Evolutionary conservation across 192 early-diverging fungal species (phyloP).

Genomic region (Entomortierella beljakovae): DNA sequence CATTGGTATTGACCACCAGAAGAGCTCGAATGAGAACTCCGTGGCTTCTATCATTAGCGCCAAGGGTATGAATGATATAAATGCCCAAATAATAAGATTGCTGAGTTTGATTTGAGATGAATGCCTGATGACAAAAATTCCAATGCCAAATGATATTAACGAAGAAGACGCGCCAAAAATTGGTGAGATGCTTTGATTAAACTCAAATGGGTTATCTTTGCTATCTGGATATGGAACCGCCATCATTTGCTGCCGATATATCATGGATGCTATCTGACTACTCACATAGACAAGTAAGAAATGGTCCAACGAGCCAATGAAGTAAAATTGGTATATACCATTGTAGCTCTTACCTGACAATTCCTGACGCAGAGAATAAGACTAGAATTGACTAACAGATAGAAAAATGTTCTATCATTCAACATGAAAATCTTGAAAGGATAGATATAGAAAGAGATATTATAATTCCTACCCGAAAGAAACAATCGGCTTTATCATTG

Average conservation of each 20-base stretch:
- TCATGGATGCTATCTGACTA: constrained; percentile 29
- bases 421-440: too few relatives aligned
- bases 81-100: constrained; percentile 24
- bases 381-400: constrained; percentile 14
- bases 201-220: constrained; percentile 1
- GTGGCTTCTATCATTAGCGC: constrained; percentile 17
- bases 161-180: constrained; percentile 19
- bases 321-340: background rate
- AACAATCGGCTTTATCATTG: constrained; percentile 34
- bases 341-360: constrained; percentile 18
- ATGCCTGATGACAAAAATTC: constrained; percentile 34
- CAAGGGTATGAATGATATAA: constrained; percentile 23
- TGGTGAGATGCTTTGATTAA: constrained; percentile 23
- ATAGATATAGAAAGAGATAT: too few relatives aligned
- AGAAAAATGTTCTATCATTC: too few relatives aligned
- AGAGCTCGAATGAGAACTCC: constrained; percentile 40
- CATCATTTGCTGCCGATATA: constrained; percentile 14
- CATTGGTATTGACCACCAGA: constrained; percentile 55
- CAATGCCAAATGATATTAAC: constrained; percentile 32
- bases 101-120: constrained; percentile 8
- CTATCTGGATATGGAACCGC: constrained; percentile 2
- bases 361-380: constrained; percentile 32
- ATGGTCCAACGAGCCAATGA: background rate
- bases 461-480: constrained; percentile 39
- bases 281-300: background rate